Evolutionary conservation across 306 rosid genomes (phyloP).

Genomic region (Benincasa hispida): DNA sequence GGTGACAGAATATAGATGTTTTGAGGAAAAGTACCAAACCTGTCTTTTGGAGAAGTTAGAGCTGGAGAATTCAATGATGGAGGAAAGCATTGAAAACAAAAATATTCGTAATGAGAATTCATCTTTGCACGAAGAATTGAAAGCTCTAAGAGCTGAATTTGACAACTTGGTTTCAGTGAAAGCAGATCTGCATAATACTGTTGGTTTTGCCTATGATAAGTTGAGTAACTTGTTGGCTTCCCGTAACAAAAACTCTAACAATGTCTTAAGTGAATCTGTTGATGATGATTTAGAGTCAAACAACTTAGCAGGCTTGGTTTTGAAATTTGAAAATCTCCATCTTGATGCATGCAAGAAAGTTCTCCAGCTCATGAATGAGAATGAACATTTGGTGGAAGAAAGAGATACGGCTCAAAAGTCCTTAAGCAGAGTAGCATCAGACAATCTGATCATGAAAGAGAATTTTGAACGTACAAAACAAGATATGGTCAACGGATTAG

Average conservation of each 20-base stretch:
- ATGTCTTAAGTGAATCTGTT: slow-evolving; percentile 24
- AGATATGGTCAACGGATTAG: slow-evolving; percentile 33
- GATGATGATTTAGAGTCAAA: slow-evolving; percentile 29
- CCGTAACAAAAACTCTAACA: slow-evolving; percentile 21
- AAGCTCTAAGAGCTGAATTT: slow-evolving; percentile 32
- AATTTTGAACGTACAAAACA: slow-evolving; percentile 39
- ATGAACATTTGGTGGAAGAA: slow-evolving; percentile 33
- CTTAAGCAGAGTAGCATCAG: slow-evolving; percentile 37
- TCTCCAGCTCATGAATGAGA: slow-evolving; percentile 56
- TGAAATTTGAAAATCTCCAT: slow-evolving; percentile 60
- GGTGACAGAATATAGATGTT: slow-evolving; percentile 40
- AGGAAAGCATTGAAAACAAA: slow-evolving; percentile 36
- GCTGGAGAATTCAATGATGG: slow-evolving; percentile 37
- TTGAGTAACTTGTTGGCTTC: slow-evolving; percentile 46
- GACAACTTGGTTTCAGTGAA: slow-evolving; percentile 40
- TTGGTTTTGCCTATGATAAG: slow-evolving; percentile 28
- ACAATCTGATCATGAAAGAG: slow-evolving; percentile 41
- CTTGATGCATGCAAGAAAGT: slow-evolving; percentile 35
- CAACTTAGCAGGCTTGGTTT: slow-evolving; percentile 32
- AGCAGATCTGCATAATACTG: slow-evolving; percentile 46
- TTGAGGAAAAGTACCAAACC: slow-evolving; percentile 38
- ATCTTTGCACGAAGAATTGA: slow-evolving; percentile 51
- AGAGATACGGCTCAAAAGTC: slow-evolving; percentile 41
- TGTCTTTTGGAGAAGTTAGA: slow-evolving; percentile 54
- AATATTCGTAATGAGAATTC: slow-evolving; percentile 37